phyloP scores from a whole-genome alignment of 2,329 filamentous ascomycete genomes.

The Pestalotiopsis sp. region DNA sequence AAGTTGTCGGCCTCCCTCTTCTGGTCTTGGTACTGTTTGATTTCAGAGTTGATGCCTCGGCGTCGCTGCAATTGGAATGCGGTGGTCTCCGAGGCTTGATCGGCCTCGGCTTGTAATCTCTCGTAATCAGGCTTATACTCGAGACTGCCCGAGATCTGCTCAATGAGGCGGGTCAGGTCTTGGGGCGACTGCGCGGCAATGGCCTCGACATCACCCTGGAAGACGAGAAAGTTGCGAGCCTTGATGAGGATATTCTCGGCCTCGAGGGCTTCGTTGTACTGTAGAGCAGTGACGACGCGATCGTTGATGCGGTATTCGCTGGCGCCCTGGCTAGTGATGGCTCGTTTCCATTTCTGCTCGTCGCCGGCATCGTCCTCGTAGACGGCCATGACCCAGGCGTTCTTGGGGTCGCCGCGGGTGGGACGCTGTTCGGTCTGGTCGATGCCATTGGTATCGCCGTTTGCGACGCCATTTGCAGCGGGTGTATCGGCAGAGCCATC shows the following conservation, averaged over 20 bases:
- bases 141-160: conserved; percentile 95
- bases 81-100: conserved; percentile 86
- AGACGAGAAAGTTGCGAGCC: conserved; percentile 95
- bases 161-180: conserved; percentile 89
- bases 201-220: conserved; percentile 96
- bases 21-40: conserved; percentile 96
- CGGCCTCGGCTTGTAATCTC: conserved; percentile 79
- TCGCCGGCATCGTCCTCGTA: conserved; percentile 97
- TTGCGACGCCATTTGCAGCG: conserved; percentile 60
- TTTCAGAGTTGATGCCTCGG: conserved; percentile 94
- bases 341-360: conserved; percentile 93
- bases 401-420: conserved; percentile 83
- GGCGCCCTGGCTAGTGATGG: conserved; percentile 82
- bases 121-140: conserved; percentile 97
- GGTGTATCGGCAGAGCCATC: conserved; percentile 73
- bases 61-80: conserved; percentile 86
- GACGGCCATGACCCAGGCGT: conserved; percentile 98
- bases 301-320: conserved; percentile 99
- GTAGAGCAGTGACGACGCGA: conserved; percentile 79
- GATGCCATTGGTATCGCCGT: conserved; percentile 63
- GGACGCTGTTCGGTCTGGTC: conserved; percentile 57
- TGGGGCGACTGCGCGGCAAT: conserved; percentile 95
- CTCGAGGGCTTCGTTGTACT: conserved; percentile 93
- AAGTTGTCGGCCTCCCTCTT: conserved; percentile 95
- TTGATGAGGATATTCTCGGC: conserved; percentile 97